Percentiles rank a stretch among this genome's conserved stretches.
phyloP scores from a whole-genome alignment of 2,329 filamentous ascomycete genomes.

The Tothia fuscella region DNA sequence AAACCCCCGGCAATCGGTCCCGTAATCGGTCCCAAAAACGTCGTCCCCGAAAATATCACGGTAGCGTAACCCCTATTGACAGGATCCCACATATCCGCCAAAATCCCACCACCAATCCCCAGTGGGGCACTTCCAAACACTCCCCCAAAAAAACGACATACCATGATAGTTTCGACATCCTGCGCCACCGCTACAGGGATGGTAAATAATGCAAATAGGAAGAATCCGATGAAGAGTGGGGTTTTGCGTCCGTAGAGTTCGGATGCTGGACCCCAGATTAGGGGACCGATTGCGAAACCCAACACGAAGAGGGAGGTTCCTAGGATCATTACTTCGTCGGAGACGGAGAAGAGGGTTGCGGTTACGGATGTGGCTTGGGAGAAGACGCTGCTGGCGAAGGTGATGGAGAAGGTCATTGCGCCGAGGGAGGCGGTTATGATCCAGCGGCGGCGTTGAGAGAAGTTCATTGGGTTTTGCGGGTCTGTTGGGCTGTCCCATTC shows the following conservation, averaged over 20 bases:
- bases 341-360: conserved; percentile 30
- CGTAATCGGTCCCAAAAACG: conserved; percentile 35
- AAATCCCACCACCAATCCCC: conserved; percentile 37
- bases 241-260: conserved; percentile 10
- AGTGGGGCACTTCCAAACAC: conserved; percentile 40
- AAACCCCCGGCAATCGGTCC: conserved; percentile 41
- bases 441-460: conserved; percentile 36
- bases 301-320: conserved; percentile 39
- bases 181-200: conserved; percentile 42
- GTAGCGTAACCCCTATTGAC: conserved; percentile 35
- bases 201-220: conserved; percentile 40
- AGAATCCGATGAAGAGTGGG: conserved; percentile 36
- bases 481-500: conserved; percentile 49
- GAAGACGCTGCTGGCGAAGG: conserved; percentile 37
- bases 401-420: conserved; percentile 34
- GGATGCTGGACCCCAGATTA: conserved; percentile 20
- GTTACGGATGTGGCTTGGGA: conserved; percentile 30
- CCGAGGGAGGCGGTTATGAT: conserved; percentile 27
- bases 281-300: conserved; percentile 42
- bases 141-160: conserved; percentile 43
- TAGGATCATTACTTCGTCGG: conserved; percentile 35
- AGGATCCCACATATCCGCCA: conserved; percentile 39
- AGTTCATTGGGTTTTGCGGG: conserved; percentile 49
- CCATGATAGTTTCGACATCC: conserved; percentile 42
- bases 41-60: conserved; percentile 30